Evolutionary conservation across 768 basidiomycete species (phyloP), one percentile per base, ranked within the genome.

Genomic region (Infundibulicybe gibba): DNA sequence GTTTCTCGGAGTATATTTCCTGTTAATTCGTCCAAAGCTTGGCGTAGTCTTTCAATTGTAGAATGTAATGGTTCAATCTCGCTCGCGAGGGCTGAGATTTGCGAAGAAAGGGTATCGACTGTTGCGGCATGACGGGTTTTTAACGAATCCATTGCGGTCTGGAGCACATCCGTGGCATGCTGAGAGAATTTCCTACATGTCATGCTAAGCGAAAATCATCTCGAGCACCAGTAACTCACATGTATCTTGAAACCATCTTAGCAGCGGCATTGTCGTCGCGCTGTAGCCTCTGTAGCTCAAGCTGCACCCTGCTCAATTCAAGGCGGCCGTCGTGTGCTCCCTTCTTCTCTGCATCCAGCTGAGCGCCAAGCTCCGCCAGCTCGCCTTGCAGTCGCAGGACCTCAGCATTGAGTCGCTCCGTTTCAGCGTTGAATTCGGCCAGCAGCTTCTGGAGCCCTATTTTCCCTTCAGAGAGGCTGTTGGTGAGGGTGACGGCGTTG

Each of bases 231-330:
- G 8, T 25, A 13, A 69, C 82, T 46, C 54, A 90, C 90, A 91
- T 92, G 61, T 92, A 92, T 32, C 87, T 79, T 20, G 87, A 80
- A 21, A 93, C 90, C 79, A 91, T 87, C 56, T 83, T 87, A 11
- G 84, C 83, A 2, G 90, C 89, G 0, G 84, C 77, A n/a, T 71
- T 76, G 47, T 91, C 87, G 41, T 90, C 86, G 14, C 80, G 60
- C 52, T 70, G 66, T 40, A 79, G 67, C 54, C 68, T 71, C 44
- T 86, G 76, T 13, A 87, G 66, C 50, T 81, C 79, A 1, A 70
- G 64, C 37, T 71, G 71, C 3, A 70, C 63, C 25, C 68, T 60
- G 0, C 77, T 74, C 12, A 85, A 63, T 46, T 76, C 70, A 0
- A 53, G 53, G 13, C 74, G 73, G 33, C 79, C 71, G 1, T 70